Evolutionary conservation across 371 early-diverging fungal species (phyloP).

Genomic region (Apophysomyces ossiformis): DNA sequence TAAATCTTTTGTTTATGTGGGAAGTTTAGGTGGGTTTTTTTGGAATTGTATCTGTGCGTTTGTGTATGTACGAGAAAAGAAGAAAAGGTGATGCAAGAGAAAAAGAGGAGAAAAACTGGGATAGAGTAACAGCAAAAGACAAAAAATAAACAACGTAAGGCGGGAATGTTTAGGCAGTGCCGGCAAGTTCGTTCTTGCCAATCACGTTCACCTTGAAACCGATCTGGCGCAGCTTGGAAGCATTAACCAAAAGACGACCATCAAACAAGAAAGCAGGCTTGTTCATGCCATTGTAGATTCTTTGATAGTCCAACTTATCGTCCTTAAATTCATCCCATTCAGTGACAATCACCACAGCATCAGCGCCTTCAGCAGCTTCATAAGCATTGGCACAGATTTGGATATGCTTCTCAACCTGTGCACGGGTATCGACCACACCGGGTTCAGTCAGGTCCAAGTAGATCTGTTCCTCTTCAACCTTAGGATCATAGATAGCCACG

Average conservation of each 20-base stretch:
- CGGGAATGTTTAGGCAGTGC: constrained; percentile 39
- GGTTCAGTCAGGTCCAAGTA: constrained; percentile 79
- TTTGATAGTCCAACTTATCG: constrained; percentile 69
- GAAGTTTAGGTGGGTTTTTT: neutral
- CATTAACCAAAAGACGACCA: constrained; percentile 87
- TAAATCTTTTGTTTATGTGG: too few species aligned
- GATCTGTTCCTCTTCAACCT: constrained; percentile 85
- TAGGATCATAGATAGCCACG: constrained; percentile 90
- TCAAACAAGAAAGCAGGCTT: constrained; percentile 95
- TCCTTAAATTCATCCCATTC: constrained; percentile 95
- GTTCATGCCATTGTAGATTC: constrained; percentile 76
- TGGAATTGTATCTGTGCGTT: neutral
- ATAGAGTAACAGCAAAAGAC: neutral
- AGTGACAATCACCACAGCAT: constrained; percentile 87
- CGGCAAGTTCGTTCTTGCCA: constrained; percentile 72
- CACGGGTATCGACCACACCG: constrained; percentile 66
- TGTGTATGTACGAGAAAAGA: neutral
- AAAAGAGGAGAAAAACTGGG: constrained; percentile 10
- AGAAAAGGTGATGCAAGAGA: constrained; percentile 2
- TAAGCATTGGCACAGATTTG: constrained; percentile 67
- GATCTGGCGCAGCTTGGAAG: constrained; percentile 70
- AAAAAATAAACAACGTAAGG: neutral
- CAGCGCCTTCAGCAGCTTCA: constrained; percentile 73
- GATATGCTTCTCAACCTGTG: constrained; percentile 68
- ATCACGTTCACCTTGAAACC: constrained; percentile 88